Evolutionary conservation across 1,139 yeast genomes (phyloP), one percentile per base, ranked within the genome.

Genomic region (Scheffersomyces quercinus): DNA sequence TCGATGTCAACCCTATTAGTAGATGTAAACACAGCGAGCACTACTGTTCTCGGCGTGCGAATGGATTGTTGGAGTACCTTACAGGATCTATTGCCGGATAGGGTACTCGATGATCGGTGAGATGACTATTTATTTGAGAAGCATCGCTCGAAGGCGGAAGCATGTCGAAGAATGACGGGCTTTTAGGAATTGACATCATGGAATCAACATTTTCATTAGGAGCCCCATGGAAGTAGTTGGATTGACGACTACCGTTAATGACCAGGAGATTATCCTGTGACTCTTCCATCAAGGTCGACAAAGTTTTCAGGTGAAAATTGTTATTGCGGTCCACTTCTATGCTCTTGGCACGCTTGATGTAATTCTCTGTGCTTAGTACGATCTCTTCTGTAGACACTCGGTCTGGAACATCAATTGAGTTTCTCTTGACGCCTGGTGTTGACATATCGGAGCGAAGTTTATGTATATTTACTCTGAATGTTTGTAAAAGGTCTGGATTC

Each of bases 381-480:
- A 31, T 31, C 24, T 31, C 35, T 31, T 31, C 35, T 4, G 35
- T 31, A n/a, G 35, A 14, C 7, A 31, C 20, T 14, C 20, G 15
- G 20, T 20, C 13, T 15, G 35, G 43, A 8, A 36, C 14, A 14
- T 40, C 43, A 3, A 45, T 40, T 1, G 51, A 47, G 10, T 36
- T 34, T 30, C 55, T 38, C 39, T 63, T 62, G 31, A 68, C 52
- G 0, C 75, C 70, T 0, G 77, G 77, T 1, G 62, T 59, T 6
- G 63, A 47, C 73, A 77, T 66, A 15, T 71, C 77, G 8, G 62
- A 54, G 39, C 81, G 56, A 44, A 74, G 55, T 28, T 57, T 58
- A 44, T 71, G 73, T 48, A 74, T 69, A 37, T 69, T 70, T 3
- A 60, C 50, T 41, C 79, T 59, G 48, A 68, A 68, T 13, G 54